Evolutionary conservation across 164 flowering plant species (phyloP).

Genomic region (Tetracentron sinense): DNA sequence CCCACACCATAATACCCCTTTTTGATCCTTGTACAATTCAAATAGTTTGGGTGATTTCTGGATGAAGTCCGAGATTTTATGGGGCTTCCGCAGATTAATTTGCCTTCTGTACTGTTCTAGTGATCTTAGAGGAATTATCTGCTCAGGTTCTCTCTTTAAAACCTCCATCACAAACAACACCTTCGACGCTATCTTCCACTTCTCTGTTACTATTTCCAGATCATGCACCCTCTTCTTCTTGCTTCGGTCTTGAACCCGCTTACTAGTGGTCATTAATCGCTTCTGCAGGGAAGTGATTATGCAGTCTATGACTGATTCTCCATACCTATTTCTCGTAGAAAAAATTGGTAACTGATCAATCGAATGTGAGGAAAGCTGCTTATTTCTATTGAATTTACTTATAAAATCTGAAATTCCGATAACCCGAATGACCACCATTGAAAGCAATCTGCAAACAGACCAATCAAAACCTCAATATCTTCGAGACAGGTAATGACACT

Average conservation of each 20-base stretch:
- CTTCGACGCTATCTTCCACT: constrained; percentile 59
- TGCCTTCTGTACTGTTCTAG: constrained; percentile 60
- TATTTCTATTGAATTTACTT: neutral
- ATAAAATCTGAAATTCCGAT: neutral
- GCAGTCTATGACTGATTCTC: neutral
- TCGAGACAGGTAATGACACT: neutral
- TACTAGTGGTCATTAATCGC: constrained; percentile 71
- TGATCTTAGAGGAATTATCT: constrained; percentile 44
- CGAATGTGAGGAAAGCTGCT: constrained; percentile 2
- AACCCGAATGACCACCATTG: neutral
- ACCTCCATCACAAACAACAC: constrained; percentile 56
- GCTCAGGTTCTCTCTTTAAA: constrained; percentile 67
- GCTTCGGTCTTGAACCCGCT: constrained; percentile 78
- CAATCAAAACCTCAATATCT: neutral
- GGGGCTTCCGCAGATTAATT: constrained; percentile 71
- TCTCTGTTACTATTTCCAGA: constrained; percentile 71
- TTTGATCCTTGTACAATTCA: constrained; percentile 69
- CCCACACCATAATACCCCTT: constrained; percentile 77
- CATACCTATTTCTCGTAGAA: neutral
- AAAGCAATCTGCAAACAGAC: neutral
- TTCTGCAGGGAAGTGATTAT: neutral
- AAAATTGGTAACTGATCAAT: neutral
- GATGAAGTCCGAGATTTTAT: constrained; percentile 64
- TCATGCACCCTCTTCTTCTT: constrained; percentile 59
- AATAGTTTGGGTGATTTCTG: constrained; percentile 74